Percentiles rank a stretch among this genome's conserved stretches.
These are phyloP conservation scores for Colletotrichum euphorbiae DNA, from an alignment of 2,329 filamentous ascomycete genomes.

Conservation along the genomic window DNA sequence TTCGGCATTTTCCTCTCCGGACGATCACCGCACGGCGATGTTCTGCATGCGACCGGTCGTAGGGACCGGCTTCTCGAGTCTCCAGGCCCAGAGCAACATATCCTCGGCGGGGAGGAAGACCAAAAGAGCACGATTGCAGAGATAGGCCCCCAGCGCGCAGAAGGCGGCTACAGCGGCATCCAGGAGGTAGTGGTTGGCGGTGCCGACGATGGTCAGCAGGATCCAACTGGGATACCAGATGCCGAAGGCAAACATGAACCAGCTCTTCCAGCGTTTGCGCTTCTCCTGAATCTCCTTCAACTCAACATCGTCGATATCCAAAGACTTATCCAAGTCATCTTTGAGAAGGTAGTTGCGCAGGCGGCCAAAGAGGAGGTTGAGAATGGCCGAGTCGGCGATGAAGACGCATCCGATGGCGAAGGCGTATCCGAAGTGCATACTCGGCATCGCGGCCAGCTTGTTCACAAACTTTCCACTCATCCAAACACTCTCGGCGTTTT, in stretches of 20 bases:
- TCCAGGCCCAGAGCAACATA: conserved; percentile 70
- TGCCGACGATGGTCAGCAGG: conserved; percentile 68
- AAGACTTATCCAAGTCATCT: conserved; percentile 36
- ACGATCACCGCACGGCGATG: conserved; percentile 33
- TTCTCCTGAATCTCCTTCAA: conserved; percentile 40
- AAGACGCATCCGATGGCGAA: conserved; percentile 66
- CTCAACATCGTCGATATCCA: conserved; percentile 39
- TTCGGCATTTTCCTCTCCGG: not conserved
- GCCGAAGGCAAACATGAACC: conserved; percentile 52
- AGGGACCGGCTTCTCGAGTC: conserved; percentile 73
- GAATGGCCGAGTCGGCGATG: conserved; percentile 62
- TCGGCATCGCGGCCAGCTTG: conserved; percentile 68
- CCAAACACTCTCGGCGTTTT: conserved; percentile 70
- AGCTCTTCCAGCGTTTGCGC: conserved; percentile 46
- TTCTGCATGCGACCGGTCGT: conserved; percentile 53
- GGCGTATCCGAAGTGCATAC: conserved; percentile 67
- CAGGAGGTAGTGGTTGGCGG: conserved; percentile 73
- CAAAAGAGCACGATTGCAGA: conserved; percentile 62
- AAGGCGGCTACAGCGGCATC: conserved; percentile 73
- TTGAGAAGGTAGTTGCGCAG: conserved; percentile 41
- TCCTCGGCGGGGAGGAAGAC: conserved; percentile 74
- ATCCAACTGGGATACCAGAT: conserved; percentile 65
- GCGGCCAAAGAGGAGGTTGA: conserved; percentile 49
- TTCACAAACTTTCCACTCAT: conserved; percentile 70
- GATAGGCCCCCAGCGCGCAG: conserved; percentile 71